phyloP scores from a whole-genome alignment of 2,329 filamentous ascomycete species.

The Helminthosporium solani region DNA sequence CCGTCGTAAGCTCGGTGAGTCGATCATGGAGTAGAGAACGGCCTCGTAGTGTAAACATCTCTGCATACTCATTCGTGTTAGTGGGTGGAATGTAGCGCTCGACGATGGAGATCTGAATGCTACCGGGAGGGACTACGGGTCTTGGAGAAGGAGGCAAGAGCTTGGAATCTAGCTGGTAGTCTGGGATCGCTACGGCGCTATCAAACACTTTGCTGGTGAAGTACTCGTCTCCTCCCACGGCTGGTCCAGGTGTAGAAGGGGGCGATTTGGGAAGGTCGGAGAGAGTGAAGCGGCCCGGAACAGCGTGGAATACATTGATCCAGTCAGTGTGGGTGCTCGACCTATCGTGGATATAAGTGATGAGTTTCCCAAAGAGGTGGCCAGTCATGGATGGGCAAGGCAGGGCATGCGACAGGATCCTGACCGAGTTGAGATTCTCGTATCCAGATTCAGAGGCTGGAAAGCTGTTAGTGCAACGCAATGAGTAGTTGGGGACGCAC shows the following conservation, averaged over 20 bases:
- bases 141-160: constrained; percentile 54
- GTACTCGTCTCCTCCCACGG: constrained; percentile 58
- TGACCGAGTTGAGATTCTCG: constrained; percentile 47
- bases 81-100: constrained; percentile 67
- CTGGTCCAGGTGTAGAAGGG: constrained; percentile 57
- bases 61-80: constrained; percentile 57
- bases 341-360: constrained; percentile 56
- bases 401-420: constrained; percentile 61
- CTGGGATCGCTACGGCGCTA: constrained; percentile 59
- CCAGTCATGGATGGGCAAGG: constrained; percentile 55
- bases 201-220: constrained; percentile 64
- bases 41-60: constrained; percentile 57
- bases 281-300: constrained; percentile 62
- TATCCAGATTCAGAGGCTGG: constrained; percentile 36
- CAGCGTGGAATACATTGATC: constrained; percentile 65
- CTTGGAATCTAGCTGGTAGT: constrained; percentile 57
- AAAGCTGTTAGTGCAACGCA: constrained; percentile 12
- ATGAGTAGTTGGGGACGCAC: constrained; percentile 7
- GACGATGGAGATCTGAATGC: constrained; percentile 61
- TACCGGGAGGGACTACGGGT: constrained; percentile 60
- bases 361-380: constrained; percentile 56
- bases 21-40: constrained; percentile 61
- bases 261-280: constrained; percentile 64
- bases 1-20: constrained; percentile 58
- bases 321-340: constrained; percentile 56